Percentiles rank a stretch among this genome's conserved stretches.
Evolutionary conservation across 2,329 filamentous ascomycete species (phyloP).

Genomic region (Botrytis squamosa): DNA sequence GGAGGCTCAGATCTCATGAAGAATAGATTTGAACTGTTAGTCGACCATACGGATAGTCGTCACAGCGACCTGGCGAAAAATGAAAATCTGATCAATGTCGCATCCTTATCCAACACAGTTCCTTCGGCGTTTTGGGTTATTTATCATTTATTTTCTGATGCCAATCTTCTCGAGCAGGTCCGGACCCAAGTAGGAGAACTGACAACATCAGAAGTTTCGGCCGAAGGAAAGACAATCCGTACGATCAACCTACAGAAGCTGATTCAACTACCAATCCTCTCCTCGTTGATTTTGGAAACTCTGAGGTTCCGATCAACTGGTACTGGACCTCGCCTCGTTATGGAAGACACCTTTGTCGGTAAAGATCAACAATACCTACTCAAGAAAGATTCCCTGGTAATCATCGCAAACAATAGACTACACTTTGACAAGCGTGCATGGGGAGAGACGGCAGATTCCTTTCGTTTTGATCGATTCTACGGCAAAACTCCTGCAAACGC

Average conservation of each 20-base stretch:
- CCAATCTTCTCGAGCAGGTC: not conserved
- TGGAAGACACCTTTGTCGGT: constrained; percentile 13
- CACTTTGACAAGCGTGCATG: constrained; percentile 17
- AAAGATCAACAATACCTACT: constrained; percentile 18
- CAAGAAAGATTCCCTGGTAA: constrained; percentile 13
- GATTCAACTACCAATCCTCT: not conserved
- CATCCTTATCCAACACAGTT: constrained; percentile 5
- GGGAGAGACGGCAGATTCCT: constrained; percentile 3
- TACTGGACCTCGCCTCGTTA: constrained; percentile 2
- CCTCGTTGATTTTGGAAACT: not conserved
- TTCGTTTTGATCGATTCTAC: constrained; percentile 2
- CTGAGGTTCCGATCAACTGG: constrained; percentile 11
- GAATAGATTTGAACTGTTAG: not conserved
- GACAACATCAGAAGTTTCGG: not conserved
- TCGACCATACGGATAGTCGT: not conserved
- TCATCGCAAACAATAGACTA: constrained; percentile 3
- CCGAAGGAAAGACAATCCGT: not conserved
- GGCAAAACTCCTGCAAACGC: not conserved
- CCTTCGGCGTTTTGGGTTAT: constrained; percentile 14
- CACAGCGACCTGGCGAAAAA: constrained; percentile 8
- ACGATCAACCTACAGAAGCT: constrained; percentile 9
- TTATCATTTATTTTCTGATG: constrained; percentile 11
- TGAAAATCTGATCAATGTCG: constrained; percentile 5
- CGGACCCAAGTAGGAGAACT: constrained; percentile 3
- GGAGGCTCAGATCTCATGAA: constrained; percentile 4